Base-by-base conservation (phyloP, 352 stramenopile species). In the Phytophthora pini region DNA sequence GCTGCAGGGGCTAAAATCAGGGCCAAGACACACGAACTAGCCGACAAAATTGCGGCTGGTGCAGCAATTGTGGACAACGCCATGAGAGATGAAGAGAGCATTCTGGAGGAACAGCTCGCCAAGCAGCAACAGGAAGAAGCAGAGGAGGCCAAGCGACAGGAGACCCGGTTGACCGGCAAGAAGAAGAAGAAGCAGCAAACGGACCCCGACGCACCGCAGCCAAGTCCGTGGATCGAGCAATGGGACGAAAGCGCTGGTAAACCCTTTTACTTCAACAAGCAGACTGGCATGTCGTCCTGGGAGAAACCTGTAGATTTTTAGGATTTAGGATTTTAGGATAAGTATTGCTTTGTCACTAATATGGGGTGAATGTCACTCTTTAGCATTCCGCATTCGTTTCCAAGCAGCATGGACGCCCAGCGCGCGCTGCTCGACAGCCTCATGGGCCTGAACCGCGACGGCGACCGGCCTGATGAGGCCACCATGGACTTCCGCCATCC, bases 371-470 rank as follows among this genome's bases (percentile, higher is more conserved):
- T 36, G 31, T 12, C 31, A 36, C 9, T 36, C 7, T 36, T 36
- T 36, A 13, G 8, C 31, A 36, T 36, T 13, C 31, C 31, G 31
- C 31, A 36, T 36, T 36, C 31, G 31, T 11, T 34, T 20, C 8
- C n/a, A 13, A 26, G 12, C 47, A 32, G 27, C 20, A 93, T 96
- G 84, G 89, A 97, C 55, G 82, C 76, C 27, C 89, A 97, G 70
- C 86, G 89, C 46, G 89, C 84, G 56, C 70, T 97, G 50, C 76
- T 97, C 50, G 92, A 98, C 71, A 79, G 84, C 51, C 84, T 98
- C 43, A 97, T 98, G 92, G 92, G 92, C 32, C 81, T 92, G 7
- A 98, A 98, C 74, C 87, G 92, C 59, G 93, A 98, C 68, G 88
- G 89, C 11, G 89, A 97, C 61, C 77, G 79, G 38, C 85, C 88